Base-by-base conservation (phyloP, 106 monocot species). In the Allium sativum region DNA sequence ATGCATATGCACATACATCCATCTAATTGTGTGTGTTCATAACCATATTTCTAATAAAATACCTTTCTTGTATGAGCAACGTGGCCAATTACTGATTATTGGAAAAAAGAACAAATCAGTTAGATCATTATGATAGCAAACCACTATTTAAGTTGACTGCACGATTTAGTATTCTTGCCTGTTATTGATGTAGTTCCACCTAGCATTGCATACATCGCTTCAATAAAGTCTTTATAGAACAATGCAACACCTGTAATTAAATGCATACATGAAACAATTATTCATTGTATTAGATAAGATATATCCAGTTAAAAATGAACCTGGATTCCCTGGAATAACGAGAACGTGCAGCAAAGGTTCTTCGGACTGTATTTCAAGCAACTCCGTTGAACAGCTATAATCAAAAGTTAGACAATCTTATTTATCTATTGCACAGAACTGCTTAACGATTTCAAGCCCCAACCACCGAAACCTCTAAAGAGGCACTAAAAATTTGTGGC, bases 321-420 rank as follows among this genome's bases (percentile, higher is more conserved):
- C 93, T 82, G 93, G 89, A 65, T 93, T 93, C 41, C 89, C 89
- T 42, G 93, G 88, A 44, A 93, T 77, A n/a, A 93, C 54, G 59
- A 87, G 11, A 68, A 87, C 50, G 63, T 78, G 78, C 68, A 78
- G 18, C 11, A 56, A 65, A 41, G 82, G 73, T 53, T 76, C 72
- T 61, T 79, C 76, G 44, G 82, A 73, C 16, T 47, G 61, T 11
- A 86, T 70, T 70, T 82, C 79, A 7, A 86, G 78, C 43, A 86
- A 55, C 42, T 86, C 86, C 21, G 67, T 82, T 8, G 79, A 76
- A 43, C 69, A 82, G 40, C 82, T 79, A 64, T 20, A 21, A 53
- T 2, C 21, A 61, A 68, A 46, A 40, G 44, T 56, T n/a, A 18
- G 0, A 52, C 12, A 31, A 31, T 31, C 31, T 31, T 31, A 31